phyloP scores from a whole-genome alignment of 78 protist species.

The Dictyostelium brefeldianum region DNA sequence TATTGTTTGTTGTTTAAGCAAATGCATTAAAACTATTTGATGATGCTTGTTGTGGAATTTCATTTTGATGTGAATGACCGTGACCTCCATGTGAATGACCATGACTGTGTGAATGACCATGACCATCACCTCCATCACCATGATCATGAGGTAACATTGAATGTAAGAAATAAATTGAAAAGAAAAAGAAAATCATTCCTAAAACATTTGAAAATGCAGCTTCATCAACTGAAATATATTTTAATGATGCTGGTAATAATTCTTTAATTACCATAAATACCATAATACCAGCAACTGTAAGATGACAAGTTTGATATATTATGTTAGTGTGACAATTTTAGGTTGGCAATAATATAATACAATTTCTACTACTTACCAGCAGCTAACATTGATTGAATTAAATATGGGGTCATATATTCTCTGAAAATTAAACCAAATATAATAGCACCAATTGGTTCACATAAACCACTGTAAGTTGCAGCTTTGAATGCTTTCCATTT shows the following conservation, averaged over 20 bases:
- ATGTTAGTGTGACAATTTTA: no score
- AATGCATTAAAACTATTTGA: neutral
- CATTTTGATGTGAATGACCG: slow-evolving; percentile 13
- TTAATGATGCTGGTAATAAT: slow-evolving; percentile 72
- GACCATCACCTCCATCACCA: slow-evolving; percentile 2
- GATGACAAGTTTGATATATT: no score
- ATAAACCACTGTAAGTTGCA: slow-evolving; percentile 77
- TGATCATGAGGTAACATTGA: slow-evolving; percentile 71
- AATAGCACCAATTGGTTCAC: slow-evolving; percentile 86
- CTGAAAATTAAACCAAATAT: slow-evolving; percentile 68
- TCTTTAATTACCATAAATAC: slow-evolving; percentile 72
- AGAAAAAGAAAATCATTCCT: slow-evolving; percentile 75
- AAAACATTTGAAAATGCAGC: slow-evolving; percentile 43
- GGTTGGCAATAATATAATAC: no score
- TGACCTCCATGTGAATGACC: slow-evolving; percentile 47
- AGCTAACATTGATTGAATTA: slow-evolving; percentile 79
- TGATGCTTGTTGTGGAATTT: neutral
- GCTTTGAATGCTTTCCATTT: slow-evolving; percentile 86
- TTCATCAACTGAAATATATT: slow-evolving; percentile 59
- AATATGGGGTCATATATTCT: slow-evolving; percentile 68
- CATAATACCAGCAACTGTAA: slow-evolving; percentile 88
- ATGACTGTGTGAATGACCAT: slow-evolving; percentile 24
- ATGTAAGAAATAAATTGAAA: slow-evolving; percentile 63
- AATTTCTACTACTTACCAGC: no score
- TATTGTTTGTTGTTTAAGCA: neutral